Percentiles rank a stretch among this genome's conserved stretches.
phyloP scores from a whole-genome alignment of 2,329 filamentous ascomycete genomes.

The Diaporthe ampelina region DNA sequence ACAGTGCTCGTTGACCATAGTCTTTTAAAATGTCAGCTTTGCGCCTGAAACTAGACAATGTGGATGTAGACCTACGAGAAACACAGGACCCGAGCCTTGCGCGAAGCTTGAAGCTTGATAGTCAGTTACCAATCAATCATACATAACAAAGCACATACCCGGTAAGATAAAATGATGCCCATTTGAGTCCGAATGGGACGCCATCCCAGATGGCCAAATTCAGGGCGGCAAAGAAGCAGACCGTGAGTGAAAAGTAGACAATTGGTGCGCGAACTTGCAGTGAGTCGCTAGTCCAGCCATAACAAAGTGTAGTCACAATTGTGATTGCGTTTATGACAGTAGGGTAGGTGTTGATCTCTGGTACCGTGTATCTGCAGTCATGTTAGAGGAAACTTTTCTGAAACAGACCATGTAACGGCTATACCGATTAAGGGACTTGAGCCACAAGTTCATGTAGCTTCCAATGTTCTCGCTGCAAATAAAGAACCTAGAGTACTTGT shows the following conservation, averaged over 20 bases:
- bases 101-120: conserved; percentile 41
- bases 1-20: conserved; percentile 47
- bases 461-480: conserved; percentile 48
- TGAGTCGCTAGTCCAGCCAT: conserved; percentile 49
- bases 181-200: conserved; percentile 46
- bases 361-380: conserved; percentile 45
- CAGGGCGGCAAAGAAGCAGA: conserved; percentile 47
- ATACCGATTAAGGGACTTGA: conserved; percentile 43
- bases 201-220: conserved; percentile 47
- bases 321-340: conserved; percentile 48
- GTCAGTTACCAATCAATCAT: neutral
- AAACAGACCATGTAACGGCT: neutral
- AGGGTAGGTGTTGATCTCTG: conserved; percentile 50
- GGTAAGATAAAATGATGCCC: conserved; percentile 47
- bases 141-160: conserved; percentile 23
- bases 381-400: neutral
- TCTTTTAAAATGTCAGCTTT: conserved; percentile 33
- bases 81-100: conserved; percentile 46
- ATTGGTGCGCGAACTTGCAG: conserved; percentile 46
- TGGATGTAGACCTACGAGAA: conserved; percentile 38
- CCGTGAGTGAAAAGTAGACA: conserved; percentile 46
- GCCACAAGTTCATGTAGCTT: conserved; percentile 47
- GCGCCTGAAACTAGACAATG: no score
- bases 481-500: conserved; percentile 44
- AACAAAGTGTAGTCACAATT: conserved; percentile 46